Evolutionary conservation across 192 early-diverging fungal genomes (phyloP).

Genomic region (Backusella tarrabulga): DNA sequence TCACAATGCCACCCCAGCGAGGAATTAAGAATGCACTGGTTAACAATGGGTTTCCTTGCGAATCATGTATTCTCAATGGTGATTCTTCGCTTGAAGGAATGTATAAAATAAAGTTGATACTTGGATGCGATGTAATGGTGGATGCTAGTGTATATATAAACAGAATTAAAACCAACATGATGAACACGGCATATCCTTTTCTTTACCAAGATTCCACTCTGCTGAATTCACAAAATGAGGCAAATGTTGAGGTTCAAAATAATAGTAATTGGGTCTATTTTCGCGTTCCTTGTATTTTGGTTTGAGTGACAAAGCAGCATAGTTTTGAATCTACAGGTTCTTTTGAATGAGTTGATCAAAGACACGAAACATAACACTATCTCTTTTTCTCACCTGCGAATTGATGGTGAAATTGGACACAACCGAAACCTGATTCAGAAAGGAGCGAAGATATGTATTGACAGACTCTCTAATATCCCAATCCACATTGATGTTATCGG

Average conservation of each 20-base stretch:
- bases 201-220: conserved; percentile 91
- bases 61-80: conserved; percentile 69
- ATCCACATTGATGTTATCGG: conserved; percentile 57
- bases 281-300: conserved; percentile 54
- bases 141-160: conserved; percentile 58
- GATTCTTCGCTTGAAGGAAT: conserved; percentile 65
- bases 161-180: too few species aligned
- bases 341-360: neutral
- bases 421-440: conserved; percentile 64
- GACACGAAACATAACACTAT: neutral
- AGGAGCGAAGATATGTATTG: conserved; percentile 63
- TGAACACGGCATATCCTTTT: neutral
- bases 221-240: conserved; percentile 94
- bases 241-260: conserved; percentile 68
- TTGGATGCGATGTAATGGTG: conserved; percentile 73
- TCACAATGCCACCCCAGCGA: conserved; percentile 91
- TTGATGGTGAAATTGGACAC: conserved; percentile 76
- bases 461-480: conserved; percentile 86
- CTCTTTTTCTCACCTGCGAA: conserved; percentile 53
- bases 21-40: conserved; percentile 90
- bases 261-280: conserved; percentile 41
- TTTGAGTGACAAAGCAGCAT: conserved; percentile 70
- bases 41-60: conserved; percentile 46
- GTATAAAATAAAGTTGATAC: conserved; percentile 91
- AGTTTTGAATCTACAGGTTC: conserved; percentile 62